Base-by-base conservation (phyloP, 2,329 filamentous ascomycete genomes). In the Tolypocladium tropicale region DNA sequence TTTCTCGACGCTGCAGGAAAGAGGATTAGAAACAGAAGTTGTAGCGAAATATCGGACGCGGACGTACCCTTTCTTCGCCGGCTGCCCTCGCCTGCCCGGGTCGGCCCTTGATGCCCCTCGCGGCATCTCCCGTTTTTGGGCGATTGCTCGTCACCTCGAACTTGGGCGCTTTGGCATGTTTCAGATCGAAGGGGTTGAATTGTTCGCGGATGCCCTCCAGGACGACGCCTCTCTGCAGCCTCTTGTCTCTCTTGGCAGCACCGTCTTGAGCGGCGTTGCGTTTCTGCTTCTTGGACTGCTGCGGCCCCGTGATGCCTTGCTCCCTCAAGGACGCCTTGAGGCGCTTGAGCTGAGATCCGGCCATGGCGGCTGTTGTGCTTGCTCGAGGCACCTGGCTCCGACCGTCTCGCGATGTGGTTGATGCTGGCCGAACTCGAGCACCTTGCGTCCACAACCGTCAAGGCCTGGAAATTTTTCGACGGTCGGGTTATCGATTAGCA, bases 101-200 rank as follows among this genome's bases (percentile, higher is more conserved):
- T 54, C 92, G 80, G 34, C 87, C 88, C 61, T 86, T 78, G 59
- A 86, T 80, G 52, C 80, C 80, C 60, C 80, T 83, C 30, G 78
- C 75, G 32, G 78, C 76, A 66, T 76, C 76, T 53, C 75, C 75
- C 33, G 72, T 73, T 14, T 75, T 72, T 6, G 81, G 78, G 57
- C 82, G 81, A 60, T 82, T 83, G 54, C 80, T 92, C 0, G 89
- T 91, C 49, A 92, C 86, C 48, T 93, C 85, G 61, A 95, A 95
- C 66, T 97, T 97, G 56, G 85, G 85, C 0, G 86, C 88, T 58
- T 87, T 81, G 1, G 85, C 84, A 57, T 88, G 84, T 72, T 95
- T 95, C 69, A 96, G 83, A 68, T 99, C 94, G 72, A 99, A 99
- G 0, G 94, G 94, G 70, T 99, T 99, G 81, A 97, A 97, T 63